A percentile compares a stretch with the other conserved stretches of the same genome.
phyloP scores from a whole-genome alignment of 1,139 yeast species.

The Pichia inconspicua region DNA sequence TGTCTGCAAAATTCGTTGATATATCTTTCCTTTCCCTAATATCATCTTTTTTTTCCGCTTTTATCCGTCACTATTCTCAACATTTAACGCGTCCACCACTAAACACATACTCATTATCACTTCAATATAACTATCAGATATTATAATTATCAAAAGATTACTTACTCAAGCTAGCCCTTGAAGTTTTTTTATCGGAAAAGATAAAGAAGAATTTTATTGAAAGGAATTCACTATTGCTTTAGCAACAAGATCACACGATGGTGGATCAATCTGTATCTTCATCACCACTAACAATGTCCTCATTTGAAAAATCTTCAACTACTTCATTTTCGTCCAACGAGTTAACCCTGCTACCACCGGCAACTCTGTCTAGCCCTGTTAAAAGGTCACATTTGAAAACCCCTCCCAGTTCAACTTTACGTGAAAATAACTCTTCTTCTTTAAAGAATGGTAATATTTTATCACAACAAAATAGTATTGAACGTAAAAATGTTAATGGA shows the following conservation, averaged over 20 bases:
- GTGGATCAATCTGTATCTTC: neutral
- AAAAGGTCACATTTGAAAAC: conserved; percentile 23
- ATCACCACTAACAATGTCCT: neutral
- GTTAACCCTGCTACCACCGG: conserved; percentile 11
- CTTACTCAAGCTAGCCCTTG: neutral
- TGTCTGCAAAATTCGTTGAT: too few species aligned
- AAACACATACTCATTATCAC: neutral
- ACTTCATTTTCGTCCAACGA: neutral
- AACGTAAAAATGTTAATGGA: conserved; percentile 11
- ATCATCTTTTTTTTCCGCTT: too few species aligned
- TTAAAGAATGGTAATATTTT: neutral
- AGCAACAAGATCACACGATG: neutral
- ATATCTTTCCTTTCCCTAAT: too few species aligned
- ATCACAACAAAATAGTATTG: neutral
- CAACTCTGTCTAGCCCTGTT: conserved; percentile 15
- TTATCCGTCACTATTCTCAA: neutral
- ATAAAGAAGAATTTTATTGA: neutral
- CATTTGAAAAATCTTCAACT: neutral
- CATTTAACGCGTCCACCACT: neutral
- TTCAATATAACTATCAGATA: too few species aligned
- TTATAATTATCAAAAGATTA: too few species aligned
- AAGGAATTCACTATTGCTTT: neutral
- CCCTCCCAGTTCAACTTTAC: conserved; percentile 25
- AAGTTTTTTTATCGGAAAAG: neutral
- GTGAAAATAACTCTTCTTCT: conserved; percentile 4